These are phyloP conservation scores for Cerioporus squamosus DNA, from an alignment of 1,284 basidiomycete species.

Conservation along the genomic window DNA sequence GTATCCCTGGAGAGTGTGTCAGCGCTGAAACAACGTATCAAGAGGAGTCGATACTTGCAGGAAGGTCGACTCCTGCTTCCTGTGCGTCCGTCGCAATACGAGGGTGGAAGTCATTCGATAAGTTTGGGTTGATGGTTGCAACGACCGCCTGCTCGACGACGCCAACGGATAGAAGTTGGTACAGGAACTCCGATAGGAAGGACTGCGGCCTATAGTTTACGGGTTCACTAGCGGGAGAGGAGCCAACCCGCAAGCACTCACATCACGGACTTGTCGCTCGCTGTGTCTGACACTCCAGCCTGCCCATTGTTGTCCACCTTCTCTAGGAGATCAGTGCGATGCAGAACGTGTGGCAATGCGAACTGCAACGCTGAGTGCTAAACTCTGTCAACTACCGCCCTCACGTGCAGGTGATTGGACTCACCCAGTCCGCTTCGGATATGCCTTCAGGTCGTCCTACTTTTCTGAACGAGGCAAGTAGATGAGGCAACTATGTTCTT, in stretches of 20 bases:
- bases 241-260: not conserved
- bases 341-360: constrained; percentile 53
- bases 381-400: constrained; percentile 12
- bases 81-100: constrained; percentile 60
- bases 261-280: constrained; percentile 26
- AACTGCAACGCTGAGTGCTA: constrained; percentile 62
- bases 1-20: constrained; percentile 48
- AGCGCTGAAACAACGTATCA: not conserved
- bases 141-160: constrained; percentile 60
- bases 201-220: constrained; percentile 44
- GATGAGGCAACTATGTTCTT: constrained; percentile 56
- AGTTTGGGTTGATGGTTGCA: constrained; percentile 51
- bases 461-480: constrained; percentile 59
- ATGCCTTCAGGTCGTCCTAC: constrained; percentile 55
- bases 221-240: not conserved
- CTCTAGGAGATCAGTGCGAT: constrained; percentile 53
- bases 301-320: constrained; percentile 30
- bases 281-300: constrained; percentile 12
- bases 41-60: constrained; percentile 42
- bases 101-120: constrained; percentile 51
- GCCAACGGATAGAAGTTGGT: constrained; percentile 55
- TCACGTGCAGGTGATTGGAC: constrained; percentile 17
- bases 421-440: constrained; percentile 60
- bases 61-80: constrained; percentile 56
- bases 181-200: constrained; percentile 61